Evolutionary conservation across 805 yeast species (phyloP), one percentile per base, ranked within the genome.

Genomic region (Candida boleticola): DNA sequence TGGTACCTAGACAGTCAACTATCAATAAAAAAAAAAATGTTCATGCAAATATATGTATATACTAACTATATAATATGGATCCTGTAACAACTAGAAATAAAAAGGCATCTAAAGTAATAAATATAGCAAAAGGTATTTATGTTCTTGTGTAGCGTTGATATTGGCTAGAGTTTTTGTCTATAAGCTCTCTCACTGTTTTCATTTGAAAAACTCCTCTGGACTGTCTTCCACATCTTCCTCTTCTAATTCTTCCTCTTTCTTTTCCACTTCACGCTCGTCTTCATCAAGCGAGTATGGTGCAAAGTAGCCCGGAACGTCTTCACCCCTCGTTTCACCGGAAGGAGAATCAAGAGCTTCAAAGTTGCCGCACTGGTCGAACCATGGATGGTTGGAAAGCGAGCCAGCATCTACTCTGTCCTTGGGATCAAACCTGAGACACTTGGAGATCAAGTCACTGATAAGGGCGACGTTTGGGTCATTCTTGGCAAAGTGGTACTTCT

Each of bases 341-440:
- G 22, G n/a, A 5, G n/a, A 11, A n/a, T 30, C 36, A 29, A 38
- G 11, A 11, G 10, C 14, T 5, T 29, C 31, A 18, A n/a, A 26
- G 26, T 16, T 22, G 5, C 32, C 39, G 11, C 42, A 36, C 22
- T 37, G 18, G 14, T 33, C 29, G 11, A 79, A 58, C 80, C 82
- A 81, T 3, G 77, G 72, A 55, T 79, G 84, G 23, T 71, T 64
- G 36, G 74, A 61, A 58, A 80, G 66, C 5, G 77, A 68, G 29
- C 77, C 76, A 21, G 81, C 76, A 61, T 80, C 85, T 39, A 67
- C 72, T 40, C 86, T 64, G 10, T 68, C 68, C 34, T 58, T 58
- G 20, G 82, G 76, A 50, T 74, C 70, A 50, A 71, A 68, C 37
- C 61, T 64, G 36, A 82, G 63, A 67, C 83, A 76, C 42, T 76